Base-by-base conservation (phyloP, 768 basidiomycete genomes). In the Hericium alpestre region DNA sequence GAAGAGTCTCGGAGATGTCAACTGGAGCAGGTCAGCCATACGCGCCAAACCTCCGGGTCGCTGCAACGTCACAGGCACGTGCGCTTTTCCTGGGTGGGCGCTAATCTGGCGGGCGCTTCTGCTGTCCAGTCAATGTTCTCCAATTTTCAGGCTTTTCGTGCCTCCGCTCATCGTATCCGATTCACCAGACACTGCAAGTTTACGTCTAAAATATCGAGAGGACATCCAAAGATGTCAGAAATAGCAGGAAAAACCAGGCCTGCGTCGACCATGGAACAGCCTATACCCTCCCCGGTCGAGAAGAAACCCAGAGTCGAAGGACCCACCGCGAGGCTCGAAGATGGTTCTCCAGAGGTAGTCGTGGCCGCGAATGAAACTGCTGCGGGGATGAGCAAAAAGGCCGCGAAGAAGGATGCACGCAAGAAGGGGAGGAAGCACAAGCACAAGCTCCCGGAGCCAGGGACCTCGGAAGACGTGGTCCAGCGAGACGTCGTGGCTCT, bases 401-500 rank as follows among this genome's bases (percentile, higher is more conserved):
- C 57, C 20, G 50, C 57, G 11, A 25, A 56, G 4, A 57, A 57
- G 46, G 52, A 51, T 23, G 65, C 60, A 70, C 76, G 70, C 71
- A 73, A 61, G 66, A 65, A 61, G 69, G 75, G 70, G 72, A 74
- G 61, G 65, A 75, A 46, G 67, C 68, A 38, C 62, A 68, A 65
- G 56, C 62, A 65, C 25, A 53, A 64, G 2, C 58, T 77, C 2
- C 80, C 83, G 1, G 90, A 90, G 51, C 73, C 79, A 0, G 86
- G 79, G 64, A 86, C 90, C 2, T 62, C 79, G 15, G 87, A 85
- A 22, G 90, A 93, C 64, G 86, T 93, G 11, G 71, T 89, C 27
- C 82, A 79, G 70, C 79, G 76, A 51, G 92, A 96, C 57, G 78
- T 93, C 22, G 66, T 79, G 32, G 75, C 73, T 2, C 72, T 93